These are phyloP conservation scores for Macrocybe sp. DNA, from an alignment of 1,284 basidiomycete species.

Conservation along the genomic window DNA sequence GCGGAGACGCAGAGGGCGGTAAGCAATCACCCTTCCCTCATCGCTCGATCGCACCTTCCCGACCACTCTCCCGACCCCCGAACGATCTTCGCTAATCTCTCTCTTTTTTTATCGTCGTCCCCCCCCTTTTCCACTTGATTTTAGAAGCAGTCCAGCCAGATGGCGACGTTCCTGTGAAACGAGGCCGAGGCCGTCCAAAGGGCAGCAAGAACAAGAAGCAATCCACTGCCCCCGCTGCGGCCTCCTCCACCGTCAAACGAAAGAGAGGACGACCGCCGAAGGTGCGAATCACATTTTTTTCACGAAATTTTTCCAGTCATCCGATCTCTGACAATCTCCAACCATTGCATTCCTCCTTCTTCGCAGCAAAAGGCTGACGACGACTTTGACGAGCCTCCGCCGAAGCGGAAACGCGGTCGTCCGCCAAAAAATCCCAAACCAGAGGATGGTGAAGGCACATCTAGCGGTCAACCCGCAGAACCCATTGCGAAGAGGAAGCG, in stretches of 20 bases:
- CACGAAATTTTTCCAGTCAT: conserved; percentile 7
- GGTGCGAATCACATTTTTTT: conserved; percentile 35
- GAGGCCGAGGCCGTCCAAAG: conserved; percentile 73
- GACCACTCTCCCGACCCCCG: conserved; percentile 7
- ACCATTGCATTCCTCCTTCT: conserved; percentile 2
- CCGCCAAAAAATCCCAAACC: conserved; percentile 65
- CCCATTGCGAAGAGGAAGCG: conserved; percentile 58
- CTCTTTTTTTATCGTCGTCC: conserved; percentile 13
- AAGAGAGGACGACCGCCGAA: conserved; percentile 77
- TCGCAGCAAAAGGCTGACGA: conserved; percentile 56
- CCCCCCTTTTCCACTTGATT: conserved; percentile 4
- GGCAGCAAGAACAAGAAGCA: conserved; percentile 80
- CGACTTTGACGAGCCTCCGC: conserved; percentile 40
- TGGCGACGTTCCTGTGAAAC: conserved; percentile 41
- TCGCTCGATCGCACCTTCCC: conserved; percentile 6
- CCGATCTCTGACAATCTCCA: background rate
- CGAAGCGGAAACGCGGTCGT: conserved; percentile 68
- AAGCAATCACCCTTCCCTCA: conserved; percentile 16
- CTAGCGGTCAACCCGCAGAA: conserved; percentile 37
- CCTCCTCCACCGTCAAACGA: conserved; percentile 37
- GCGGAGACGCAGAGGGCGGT: conserved; percentile 36
- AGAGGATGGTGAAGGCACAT: conserved; percentile 34
- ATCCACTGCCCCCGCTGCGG: conserved; percentile 30
- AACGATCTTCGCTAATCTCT: conserved; percentile 17
- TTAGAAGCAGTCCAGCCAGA: conserved; percentile 18